Evolutionary conservation across 352 stramenopile genomes (phyloP), one percentile per base, ranked within the genome.

Genomic region (Globisporangium irregulare): DNA sequence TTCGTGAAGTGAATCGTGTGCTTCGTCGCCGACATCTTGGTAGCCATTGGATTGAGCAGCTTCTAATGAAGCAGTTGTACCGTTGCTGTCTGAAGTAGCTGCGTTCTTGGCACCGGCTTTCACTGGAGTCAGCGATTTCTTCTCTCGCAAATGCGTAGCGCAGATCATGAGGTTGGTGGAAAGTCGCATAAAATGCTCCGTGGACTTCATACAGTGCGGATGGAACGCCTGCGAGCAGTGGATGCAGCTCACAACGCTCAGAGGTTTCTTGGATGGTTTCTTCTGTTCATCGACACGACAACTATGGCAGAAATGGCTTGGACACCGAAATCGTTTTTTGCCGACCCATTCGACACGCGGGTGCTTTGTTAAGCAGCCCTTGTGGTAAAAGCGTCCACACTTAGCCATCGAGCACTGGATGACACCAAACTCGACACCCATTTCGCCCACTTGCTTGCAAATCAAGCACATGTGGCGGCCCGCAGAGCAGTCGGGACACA

Each of bases 301-400:
- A 7, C 76, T 75, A 62, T 91, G 80, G 71, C 93, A 98, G 64
- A 89, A 95, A 69, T 98, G 93, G 59, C 92, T 97, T 29, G 93
- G 91, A 62, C 92, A 98, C 38, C 90, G 85, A 67, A 98, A 98
- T 9, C 88, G 80, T 60, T 92, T 92, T 72, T 95, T 92, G 10
- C 86, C 90, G 48, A 95, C 82, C 87, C 89, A 96, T 59, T 97
- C 84, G 9, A 95, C 90, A 4, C 87, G 83, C 22, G 79, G 65
- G 48, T 89, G 79, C 51, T 90, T 86, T 2, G 79, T 74, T n/a
- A 97, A 67, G 59, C 91, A 97, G 7, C 84, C 83, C 64, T 93
- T 91, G 76, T 98, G 93, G 78, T 98, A 97, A 67, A 97, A 98
- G n/a, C 93, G 80, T 20, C 93, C 93, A 64, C 93, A 98, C 69